phyloP scores from a whole-genome alignment of 192 early-diverging fungal genomes.

The Dispira parvispora region DNA sequence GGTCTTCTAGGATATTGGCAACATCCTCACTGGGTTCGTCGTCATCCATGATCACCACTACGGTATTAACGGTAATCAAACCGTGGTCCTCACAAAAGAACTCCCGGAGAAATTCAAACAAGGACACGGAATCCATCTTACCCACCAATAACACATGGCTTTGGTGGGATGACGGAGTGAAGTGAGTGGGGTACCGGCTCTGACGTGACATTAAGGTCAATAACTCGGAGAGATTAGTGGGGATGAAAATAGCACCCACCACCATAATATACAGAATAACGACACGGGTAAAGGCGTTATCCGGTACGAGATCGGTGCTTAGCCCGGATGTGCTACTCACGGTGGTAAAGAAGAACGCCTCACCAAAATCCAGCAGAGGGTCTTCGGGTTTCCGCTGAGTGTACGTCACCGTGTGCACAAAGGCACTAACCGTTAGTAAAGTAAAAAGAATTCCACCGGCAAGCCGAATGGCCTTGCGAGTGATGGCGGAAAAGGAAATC shows the following conservation, averaged over 20 bases:
- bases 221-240: conserved; percentile 43
- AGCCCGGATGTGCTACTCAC: conserved; percentile 43
- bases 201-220: conserved; percentile 36
- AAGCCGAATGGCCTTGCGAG: conserved; percentile 40
- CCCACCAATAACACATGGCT: conserved; percentile 51
- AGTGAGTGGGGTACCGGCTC: conserved; percentile 38
- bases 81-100: conserved; percentile 71
- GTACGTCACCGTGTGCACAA: conserved; percentile 44
- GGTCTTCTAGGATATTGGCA: conserved; percentile 38
- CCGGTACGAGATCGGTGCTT: conserved; percentile 45
- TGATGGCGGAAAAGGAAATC: conserved; percentile 33
- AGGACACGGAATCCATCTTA: conserved; percentile 30
- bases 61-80: conserved; percentile 38
- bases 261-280: conserved; percentile 53
- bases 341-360: conserved; percentile 39
- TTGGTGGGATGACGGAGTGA: conserved; percentile 28
- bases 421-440: conserved; percentile 49
- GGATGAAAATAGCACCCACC: conserved; percentile 51
- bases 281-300: conserved; percentile 30
- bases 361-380: conserved; percentile 32
- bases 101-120: conserved; percentile 57
- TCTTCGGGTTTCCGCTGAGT: conserved; percentile 33
- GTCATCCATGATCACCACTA: conserved; percentile 49
- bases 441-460: conserved; percentile 47
- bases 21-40: conserved; percentile 36